Base-by-base conservation (phyloP, 768 basidiomycete genomes). In the Peribolospora baueri region DNA sequence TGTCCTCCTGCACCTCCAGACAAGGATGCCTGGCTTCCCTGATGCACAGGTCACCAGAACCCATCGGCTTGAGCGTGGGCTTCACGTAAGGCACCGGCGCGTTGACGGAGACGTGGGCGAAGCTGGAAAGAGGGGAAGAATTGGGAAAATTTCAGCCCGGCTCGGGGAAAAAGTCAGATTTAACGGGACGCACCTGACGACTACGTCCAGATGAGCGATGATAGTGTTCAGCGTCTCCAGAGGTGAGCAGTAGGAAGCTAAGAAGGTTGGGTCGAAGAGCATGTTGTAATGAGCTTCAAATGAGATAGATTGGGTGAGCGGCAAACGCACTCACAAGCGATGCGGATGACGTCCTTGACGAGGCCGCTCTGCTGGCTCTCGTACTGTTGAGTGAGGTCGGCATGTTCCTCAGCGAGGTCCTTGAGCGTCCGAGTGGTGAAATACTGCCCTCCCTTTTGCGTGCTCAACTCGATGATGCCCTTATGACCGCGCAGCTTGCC, bases 11-110 rank as follows among this genome's bases (percentile, higher is more conserved):
- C 4, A 91, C 82, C 66, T 98, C 93, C 14, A 98, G 71, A 62
- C 91, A 95, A 10, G 93, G 93, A 69, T 98, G 93, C 37, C 93
- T 74, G 8, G 91, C 87, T 42, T 88, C 85, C 57, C 74, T 75
- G 36, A 97, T 71, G 46, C 84, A 67, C 8, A 97, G 71, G 63
- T 78, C 79, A 2, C 90, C 87, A 4, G 51, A 59, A 79, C 88
- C 88, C 70, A 77, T 85, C 57, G 82, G 78, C 2, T 75, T 65
- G 1, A 95, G 71, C 5, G 70, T 76, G 0, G 91, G 93, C 65
- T 86, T 91, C 52, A 91, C 75, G 63, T 93, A 97, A 3, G 83
- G 73, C 52, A 81, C 81, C 0, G 84, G 82, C 0, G 90, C 85
- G 59, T 82, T 82, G 36, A 80, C 74, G 0, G 91, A 81, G 8